phyloP scores from a whole-genome alignment of 2,329 filamentous ascomycete species.

The Balansia obtecta region DNA sequence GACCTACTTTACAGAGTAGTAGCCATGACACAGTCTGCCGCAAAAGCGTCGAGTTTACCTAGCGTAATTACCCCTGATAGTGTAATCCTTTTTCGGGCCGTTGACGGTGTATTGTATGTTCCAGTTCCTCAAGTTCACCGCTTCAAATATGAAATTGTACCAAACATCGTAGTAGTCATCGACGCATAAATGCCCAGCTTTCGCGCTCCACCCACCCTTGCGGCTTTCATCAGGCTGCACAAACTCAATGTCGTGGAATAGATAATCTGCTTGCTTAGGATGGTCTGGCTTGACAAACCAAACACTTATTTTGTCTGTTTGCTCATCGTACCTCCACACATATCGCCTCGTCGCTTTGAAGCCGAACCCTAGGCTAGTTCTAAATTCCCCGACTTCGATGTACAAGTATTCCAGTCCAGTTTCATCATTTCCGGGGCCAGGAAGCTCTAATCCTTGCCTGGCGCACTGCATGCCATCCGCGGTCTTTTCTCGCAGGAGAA shows the following conservation, averaged over 20 bases:
- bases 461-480: slow-evolving; percentile 32
- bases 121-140: slow-evolving; percentile 45
- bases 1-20: not conserved
- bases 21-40: not conserved
- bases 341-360: slow-evolving; percentile 56
- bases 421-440: slow-evolving; percentile 15
- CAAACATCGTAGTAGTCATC: slow-evolving; percentile 59
- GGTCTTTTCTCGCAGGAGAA: slow-evolving; percentile 50
- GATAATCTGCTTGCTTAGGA: slow-evolving; percentile 49
- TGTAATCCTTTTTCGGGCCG: slow-evolving; percentile 65
- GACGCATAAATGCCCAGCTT: slow-evolving; percentile 56
- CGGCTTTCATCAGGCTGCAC: slow-evolving; percentile 20
- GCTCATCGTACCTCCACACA: slow-evolving; percentile 57
- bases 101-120: slow-evolving; percentile 51
- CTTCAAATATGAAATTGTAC: slow-evolving; percentile 54
- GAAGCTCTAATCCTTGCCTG: slow-evolving; percentile 4
- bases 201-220: slow-evolving; percentile 45
- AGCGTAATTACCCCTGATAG: slow-evolving; percentile 40
- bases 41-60: slow-evolving; percentile 15
- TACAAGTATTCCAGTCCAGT: slow-evolving; percentile 52
- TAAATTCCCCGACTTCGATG: slow-evolving; percentile 54
- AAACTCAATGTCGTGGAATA: slow-evolving; percentile 67
- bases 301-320: slow-evolving; percentile 47
- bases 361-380: slow-evolving; percentile 38
- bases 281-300: slow-evolving; percentile 63